Conservation (phyloP, 1,139 yeast genomes). For the Taphrina confusa region DNA sequence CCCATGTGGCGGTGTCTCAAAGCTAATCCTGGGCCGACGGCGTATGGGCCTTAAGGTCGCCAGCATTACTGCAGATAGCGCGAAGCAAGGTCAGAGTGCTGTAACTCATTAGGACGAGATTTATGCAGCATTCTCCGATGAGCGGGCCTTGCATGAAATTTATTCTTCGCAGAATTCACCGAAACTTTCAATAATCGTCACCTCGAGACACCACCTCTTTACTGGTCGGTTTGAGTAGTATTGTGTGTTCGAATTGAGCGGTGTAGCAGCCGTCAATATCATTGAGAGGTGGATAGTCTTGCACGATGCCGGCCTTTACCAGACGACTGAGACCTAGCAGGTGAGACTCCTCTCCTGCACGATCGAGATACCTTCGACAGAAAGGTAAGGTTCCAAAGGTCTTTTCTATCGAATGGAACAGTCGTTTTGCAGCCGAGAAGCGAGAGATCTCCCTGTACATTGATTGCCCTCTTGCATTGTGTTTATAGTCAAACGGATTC, state of each 20-base stretch:
- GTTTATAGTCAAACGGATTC: constrained; percentile 31
- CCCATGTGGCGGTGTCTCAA: too few species aligned
- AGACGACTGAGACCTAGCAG: constrained; percentile 78
- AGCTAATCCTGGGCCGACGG: too few species aligned
- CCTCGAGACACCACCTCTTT: constrained; percentile 96
- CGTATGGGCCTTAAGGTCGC: too few species aligned
- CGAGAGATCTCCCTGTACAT: constrained; percentile 57
- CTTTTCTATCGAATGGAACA: constrained; percentile 67
- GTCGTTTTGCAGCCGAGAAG: constrained; percentile 64
- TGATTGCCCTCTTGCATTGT: constrained; percentile 48
- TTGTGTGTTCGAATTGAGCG: constrained; percentile 95
- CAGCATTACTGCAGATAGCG: too few species aligned
- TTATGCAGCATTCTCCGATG: too few species aligned
- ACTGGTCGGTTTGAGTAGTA: constrained; percentile 81
- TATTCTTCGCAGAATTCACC: too few species aligned
- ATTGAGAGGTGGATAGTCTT: constrained; percentile 94
- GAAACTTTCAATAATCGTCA: constrained; percentile 91
- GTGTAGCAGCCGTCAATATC: constrained; percentile 86
- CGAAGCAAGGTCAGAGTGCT: too few species aligned
- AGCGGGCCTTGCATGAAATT: too few species aligned
- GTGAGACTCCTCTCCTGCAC: constrained; percentile 88
- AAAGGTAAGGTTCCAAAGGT: constrained; percentile 94
- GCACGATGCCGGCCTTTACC: constrained; percentile 81
- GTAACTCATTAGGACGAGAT: too few species aligned
- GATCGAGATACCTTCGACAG: constrained; percentile 91